Percentiles rank a stretch among this genome's conserved stretches.
phyloP scores from a whole-genome alignment of 164 flowering plant species.

The Liquidambar formosana region DNA sequence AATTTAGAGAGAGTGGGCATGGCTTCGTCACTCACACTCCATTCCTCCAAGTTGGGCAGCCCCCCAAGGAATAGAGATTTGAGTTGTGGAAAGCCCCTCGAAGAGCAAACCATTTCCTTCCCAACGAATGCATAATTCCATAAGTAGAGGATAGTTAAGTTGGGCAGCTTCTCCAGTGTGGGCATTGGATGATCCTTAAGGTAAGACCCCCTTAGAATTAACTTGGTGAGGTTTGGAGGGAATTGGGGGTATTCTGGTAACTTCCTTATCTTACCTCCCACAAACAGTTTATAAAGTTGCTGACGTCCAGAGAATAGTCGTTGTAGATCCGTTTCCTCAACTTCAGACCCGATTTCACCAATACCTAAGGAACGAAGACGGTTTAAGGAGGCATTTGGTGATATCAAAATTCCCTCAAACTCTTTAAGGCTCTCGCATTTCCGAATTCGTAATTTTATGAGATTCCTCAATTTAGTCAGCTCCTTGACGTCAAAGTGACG shows the following conservation, averaged over 20 bases:
- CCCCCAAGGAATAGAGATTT: background rate
- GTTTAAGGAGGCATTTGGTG: background rate
- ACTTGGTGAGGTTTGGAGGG: slow-evolving; percentile 17
- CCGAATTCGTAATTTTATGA: slow-evolving; percentile 1
- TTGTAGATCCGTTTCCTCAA: background rate
- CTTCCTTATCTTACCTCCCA: slow-evolving; percentile 12
- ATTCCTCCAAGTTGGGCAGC: background rate
- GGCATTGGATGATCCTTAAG: slow-evolving; percentile 21
- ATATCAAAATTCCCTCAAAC: background rate
- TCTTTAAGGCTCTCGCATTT: background rate
- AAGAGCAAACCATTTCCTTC: slow-evolving; percentile 12
- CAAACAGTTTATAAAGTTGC: background rate
- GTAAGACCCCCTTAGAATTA: background rate
- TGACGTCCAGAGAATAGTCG: background rate
- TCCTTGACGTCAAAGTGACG: slow-evolving; percentile 2
- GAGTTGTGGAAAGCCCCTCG: too few species aligned
- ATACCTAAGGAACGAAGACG: background rate
- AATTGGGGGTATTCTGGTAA: slow-evolving; percentile 9
- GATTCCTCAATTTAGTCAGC: slow-evolving; percentile 9
- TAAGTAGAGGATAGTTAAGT: slow-evolving; percentile 8
- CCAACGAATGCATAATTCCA: background rate
- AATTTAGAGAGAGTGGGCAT: too few species aligned
- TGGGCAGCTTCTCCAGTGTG: slow-evolving; percentile 20
- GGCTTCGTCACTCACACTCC: too few species aligned
- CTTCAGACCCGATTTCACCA: too few species aligned